Evolutionary conservation across 768 basidiomycete species (phyloP), one percentile per base, ranked within the genome.

Genomic region (Amyloporia xantha): DNA sequence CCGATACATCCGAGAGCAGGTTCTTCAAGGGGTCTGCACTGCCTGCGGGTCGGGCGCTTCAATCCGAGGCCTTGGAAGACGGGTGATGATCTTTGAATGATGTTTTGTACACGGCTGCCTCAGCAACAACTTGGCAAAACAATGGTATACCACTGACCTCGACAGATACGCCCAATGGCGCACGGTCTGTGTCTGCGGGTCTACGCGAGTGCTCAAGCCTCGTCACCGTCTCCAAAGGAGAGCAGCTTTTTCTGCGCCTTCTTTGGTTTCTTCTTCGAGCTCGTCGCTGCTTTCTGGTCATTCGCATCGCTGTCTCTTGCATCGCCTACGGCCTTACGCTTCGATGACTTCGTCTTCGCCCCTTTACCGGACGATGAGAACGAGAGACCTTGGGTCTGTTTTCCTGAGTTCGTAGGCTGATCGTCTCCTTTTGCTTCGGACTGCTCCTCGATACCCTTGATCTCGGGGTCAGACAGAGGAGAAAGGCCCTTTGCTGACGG

Each of bases 401-500:
- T 13, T 52, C 40, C 3, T 44, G 20, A 2, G 44, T 43, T 36
- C n/a, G 43, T n/a, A 10, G 52, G 23, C 20, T 39, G 25, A 5
- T 23, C 40, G 15, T 35, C 49, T 33, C 9, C 15, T 13, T 47
- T 24, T 9, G 23, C 40, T 9, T 25, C 26, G 7, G 28, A 9
- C 6, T 6, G 15, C 11, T 43, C 28, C 4, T 49, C 41, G 4
- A 2, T 9, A 3, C 4, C 20, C 23, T 11, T 12, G 5, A 19
- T 30, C 3, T 44, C 20, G 10, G 68, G 62, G 4, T 74, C 69
- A 40, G 74, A 69, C 0, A 85, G 68, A 13, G 78, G 76, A 13
- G 77, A 66, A 0, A 86, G 68, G 0, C 84, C 85, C 55, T 77
- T 81, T 42, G 78, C 85, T 87, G 20, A 4, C 17, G 21, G 20